These are phyloP conservation scores for Ogataea paraovalis DNA, from an alignment of 805 yeast genomes.

Conservation along the genomic window DNA sequence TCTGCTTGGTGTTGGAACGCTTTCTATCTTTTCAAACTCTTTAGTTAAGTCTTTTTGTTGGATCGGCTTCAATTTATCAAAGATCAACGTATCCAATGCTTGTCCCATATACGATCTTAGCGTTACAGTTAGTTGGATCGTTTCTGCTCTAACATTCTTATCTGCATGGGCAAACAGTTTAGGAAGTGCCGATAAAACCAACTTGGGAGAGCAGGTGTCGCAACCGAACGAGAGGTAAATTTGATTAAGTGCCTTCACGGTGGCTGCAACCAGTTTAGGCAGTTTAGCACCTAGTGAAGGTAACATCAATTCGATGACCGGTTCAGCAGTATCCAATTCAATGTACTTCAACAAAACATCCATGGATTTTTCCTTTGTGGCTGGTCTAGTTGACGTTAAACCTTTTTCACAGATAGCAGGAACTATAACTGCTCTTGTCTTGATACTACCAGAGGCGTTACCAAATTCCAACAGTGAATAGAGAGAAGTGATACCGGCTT, in stretches of 20 bases:
- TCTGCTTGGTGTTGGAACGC: constrained; percentile 49
- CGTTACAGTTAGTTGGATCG: constrained; percentile 64
- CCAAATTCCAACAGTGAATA: constrained; percentile 54
- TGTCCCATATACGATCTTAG: constrained; percentile 73
- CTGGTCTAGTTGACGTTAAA: constrained; percentile 66
- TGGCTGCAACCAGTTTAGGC: constrained; percentile 77
- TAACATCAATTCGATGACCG: constrained; percentile 60
- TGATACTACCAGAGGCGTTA: constrained; percentile 39
- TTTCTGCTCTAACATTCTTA: constrained; percentile 75
- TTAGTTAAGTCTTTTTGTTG: constrained; percentile 81
- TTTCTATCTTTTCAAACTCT: constrained; percentile 53
- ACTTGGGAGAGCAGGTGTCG: constrained; percentile 51
- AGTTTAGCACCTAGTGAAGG: constrained; percentile 59
- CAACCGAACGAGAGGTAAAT: constrained; percentile 65
- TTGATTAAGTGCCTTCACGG: constrained; percentile 51
- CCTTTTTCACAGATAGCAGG: constrained; percentile 76
- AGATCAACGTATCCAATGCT: constrained; percentile 51
- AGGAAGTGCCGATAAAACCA: constrained; percentile 53
- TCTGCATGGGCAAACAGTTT: constrained; percentile 83
- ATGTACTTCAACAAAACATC: constrained; percentile 60
- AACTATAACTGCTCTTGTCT: constrained; percentile 40
- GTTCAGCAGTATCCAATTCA: constrained; percentile 64
- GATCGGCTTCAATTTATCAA: constrained; percentile 79
- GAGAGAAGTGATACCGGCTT: constrained; percentile 63
- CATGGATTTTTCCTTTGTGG: constrained; percentile 62